phyloP scores from a whole-genome alignment of 352 stramenopile genomes.

The Pythium aquatile region DNA sequence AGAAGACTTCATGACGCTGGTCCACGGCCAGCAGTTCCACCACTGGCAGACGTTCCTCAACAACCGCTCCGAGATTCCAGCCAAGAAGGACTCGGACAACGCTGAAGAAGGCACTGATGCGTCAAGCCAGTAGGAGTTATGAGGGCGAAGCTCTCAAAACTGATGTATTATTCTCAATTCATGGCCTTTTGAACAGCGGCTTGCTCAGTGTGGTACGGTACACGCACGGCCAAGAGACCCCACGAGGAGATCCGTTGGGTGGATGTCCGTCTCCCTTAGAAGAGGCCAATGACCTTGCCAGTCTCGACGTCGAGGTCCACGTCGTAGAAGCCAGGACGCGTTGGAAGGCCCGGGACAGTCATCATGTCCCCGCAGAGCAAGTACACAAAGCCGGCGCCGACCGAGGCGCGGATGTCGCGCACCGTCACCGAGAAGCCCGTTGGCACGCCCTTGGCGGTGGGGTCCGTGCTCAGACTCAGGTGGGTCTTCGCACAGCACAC shows the following conservation, averaged over 20 bases:
- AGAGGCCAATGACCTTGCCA: slow-evolving; percentile 97
- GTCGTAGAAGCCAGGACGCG: slow-evolving; percentile 97
- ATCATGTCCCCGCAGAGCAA: slow-evolving; percentile 97
- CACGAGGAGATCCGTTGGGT: background rate
- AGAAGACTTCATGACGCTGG: slow-evolving; percentile 85
- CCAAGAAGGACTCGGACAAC: slow-evolving; percentile 10
- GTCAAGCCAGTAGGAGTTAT: background rate
- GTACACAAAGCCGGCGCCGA: slow-evolving; percentile 97
- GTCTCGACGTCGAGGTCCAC: slow-evolving; percentile 95
- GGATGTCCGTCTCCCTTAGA: slow-evolving; percentile 34
- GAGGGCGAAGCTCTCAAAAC: background rate
- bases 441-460: slow-evolving; percentile 91
- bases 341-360: slow-evolving; percentile 98
- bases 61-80: slow-evolving; percentile 59
- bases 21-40: slow-evolving; percentile 88
- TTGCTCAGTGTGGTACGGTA: background rate
- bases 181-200: background rate
- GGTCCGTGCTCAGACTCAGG: slow-evolving; percentile 96
- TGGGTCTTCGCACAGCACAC: slow-evolving; percentile 99
- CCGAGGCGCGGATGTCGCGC: slow-evolving; percentile 93
- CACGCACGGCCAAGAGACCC: background rate
- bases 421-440: slow-evolving; percentile 94
- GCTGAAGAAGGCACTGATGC: slow-evolving; percentile 12
- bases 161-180: slow-evolving; percentile 4
- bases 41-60: slow-evolving; percentile 89